Evolutionary conservation across 345 rosid species (phyloP), one percentile per base, ranked within the genome.

Genomic region (Toxicodendron radicans): DNA sequence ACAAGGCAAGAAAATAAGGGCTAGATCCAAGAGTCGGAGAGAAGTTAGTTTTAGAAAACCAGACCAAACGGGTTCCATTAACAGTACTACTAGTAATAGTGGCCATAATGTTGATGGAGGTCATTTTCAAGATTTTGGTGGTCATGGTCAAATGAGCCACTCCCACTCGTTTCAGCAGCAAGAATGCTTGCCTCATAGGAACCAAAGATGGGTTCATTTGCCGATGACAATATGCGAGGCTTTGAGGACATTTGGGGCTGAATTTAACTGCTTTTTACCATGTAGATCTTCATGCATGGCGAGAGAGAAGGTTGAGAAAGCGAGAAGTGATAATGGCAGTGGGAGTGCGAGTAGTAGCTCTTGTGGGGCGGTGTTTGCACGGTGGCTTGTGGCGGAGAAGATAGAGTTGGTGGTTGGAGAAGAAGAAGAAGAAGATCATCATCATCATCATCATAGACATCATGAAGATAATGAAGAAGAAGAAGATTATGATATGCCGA

Each of bases 201-300:
- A 88, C 76, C 92, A 82, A 82, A 84, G 83, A 80, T 91, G 95
- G 97, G 97, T 89, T 23, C 94, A 95, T 83, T 80, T 95, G 41
- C 97, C 97, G 4, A 80, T 89, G 72, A 85, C 91, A 1, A 90
- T 94, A 18, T 94, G 98, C 9, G 99, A 92, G 76, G 90, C 97
- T 16, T 62, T 92, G 76, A 85, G 97, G 74, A 65, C 92, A 20
- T 90, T 94, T 35, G 91, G 98, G 13, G 83, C 97, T 2, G 99
- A 95, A 45, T 87, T 93, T 57, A 95, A 89, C 84, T 95, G 99
- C 77, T 90, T 95, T 76, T 73, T 86, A 64, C 95, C 97, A 0
- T 95, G 98, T 78, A 85, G 95, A 63, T 88, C 97, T 8, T 87
- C 96, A 3, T 94, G 98, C 72, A 71, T 79, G 85, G 85, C 77